Conservation (phyloP, 2,329 filamentous ascomycete genomes). For the Zalaria obscura region DNA sequence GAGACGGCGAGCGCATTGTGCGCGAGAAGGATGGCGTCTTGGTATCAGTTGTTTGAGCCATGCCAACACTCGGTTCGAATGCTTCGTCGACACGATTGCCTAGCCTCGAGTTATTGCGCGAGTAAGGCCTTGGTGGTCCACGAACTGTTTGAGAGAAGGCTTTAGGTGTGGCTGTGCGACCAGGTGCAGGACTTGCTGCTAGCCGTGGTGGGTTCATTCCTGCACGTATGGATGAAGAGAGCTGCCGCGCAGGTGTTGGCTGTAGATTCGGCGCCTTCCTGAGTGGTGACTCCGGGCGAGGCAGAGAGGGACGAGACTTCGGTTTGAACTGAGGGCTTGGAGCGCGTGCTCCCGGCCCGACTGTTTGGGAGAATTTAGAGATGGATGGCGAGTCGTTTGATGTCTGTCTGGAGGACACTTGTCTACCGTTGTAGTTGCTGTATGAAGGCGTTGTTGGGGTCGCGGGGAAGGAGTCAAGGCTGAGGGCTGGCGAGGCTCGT, state of each 20-base stretch:
- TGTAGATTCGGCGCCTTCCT: slow-evolving; percentile 47
- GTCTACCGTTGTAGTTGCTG: slow-evolving; percentile 31
- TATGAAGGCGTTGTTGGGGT: slow-evolving; percentile 56
- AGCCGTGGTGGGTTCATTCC: slow-evolving; percentile 42
- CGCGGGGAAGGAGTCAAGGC: slow-evolving; percentile 41
- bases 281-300: slow-evolving; percentile 75
- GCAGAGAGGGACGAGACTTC: slow-evolving; percentile 60
- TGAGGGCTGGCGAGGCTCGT: slow-evolving; percentile 43
- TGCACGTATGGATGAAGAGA: slow-evolving; percentile 34
- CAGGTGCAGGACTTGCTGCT: slow-evolving; percentile 45
- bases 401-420: slow-evolving; percentile 5
- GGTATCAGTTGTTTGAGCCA: slow-evolving; percentile 16
- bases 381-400: slow-evolving; percentile 39
- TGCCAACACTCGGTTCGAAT: slow-evolving; percentile 30
- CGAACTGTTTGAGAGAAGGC: slow-evolving; percentile 21
- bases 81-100: slow-evolving; percentile 27
- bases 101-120: slow-evolving; percentile 31
- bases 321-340: slow-evolving; percentile 58
- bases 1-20: slow-evolving; percentile 19
- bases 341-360: slow-evolving; percentile 57
- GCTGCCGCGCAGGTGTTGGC: slow-evolving; percentile 43
- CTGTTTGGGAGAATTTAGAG: slow-evolving; percentile 76
- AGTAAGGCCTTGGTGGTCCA: slow-evolving; percentile 27
- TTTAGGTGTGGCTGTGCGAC: slow-evolving; percentile 21
- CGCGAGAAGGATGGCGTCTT: slow-evolving; percentile 23